A percentile compares a stretch with the other conserved stretches of the same genome.
These are phyloP conservation scores for Metschnikowia gruessii DNA, from an alignment of 805 yeast genomes.

Conservation along the genomic window DNA sequence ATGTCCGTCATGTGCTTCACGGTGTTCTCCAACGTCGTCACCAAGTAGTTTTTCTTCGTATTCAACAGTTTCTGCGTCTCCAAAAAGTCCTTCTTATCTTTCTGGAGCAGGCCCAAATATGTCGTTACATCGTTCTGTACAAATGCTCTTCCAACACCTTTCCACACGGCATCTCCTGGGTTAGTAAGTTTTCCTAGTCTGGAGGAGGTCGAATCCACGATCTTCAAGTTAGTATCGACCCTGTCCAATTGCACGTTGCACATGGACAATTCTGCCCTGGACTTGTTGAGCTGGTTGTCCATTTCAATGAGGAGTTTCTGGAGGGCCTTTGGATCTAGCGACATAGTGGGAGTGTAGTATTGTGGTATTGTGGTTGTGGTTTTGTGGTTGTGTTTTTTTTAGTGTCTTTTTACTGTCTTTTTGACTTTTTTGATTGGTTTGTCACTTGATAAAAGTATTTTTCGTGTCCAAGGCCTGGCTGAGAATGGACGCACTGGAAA, in stretches of 20 bases:
- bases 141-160: conserved; percentile 80
- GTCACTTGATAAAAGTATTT: too few species aligned
- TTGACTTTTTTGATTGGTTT: too few species aligned
- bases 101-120: conserved; percentile 48
- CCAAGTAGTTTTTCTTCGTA: conserved; percentile 69
- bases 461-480: too few species aligned
- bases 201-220: conserved; percentile 54
- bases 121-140: conserved; percentile 42
- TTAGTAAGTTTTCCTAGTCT: conserved; percentile 47
- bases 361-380: too few species aligned
- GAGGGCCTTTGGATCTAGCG: conserved; percentile 45
- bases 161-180: conserved; percentile 60
- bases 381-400: background rate
- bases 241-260: conserved; percentile 52
- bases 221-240: conserved; percentile 46
- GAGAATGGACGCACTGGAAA: too few species aligned
- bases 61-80: conserved; percentile 60
- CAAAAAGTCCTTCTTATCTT: conserved; percentile 51
- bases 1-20: conserved; percentile 56
- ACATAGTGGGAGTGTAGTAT: conserved; percentile 26
- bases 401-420: too few species aligned
- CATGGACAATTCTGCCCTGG: conserved; percentile 57
- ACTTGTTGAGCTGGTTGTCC: conserved; percentile 59
- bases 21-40: conserved; percentile 75
- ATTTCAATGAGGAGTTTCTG: conserved; percentile 61